These are phyloP conservation scores for Coemansia sp. DNA, from an alignment of 192 early-diverging fungal genomes.

Conservation along the genomic window DNA sequence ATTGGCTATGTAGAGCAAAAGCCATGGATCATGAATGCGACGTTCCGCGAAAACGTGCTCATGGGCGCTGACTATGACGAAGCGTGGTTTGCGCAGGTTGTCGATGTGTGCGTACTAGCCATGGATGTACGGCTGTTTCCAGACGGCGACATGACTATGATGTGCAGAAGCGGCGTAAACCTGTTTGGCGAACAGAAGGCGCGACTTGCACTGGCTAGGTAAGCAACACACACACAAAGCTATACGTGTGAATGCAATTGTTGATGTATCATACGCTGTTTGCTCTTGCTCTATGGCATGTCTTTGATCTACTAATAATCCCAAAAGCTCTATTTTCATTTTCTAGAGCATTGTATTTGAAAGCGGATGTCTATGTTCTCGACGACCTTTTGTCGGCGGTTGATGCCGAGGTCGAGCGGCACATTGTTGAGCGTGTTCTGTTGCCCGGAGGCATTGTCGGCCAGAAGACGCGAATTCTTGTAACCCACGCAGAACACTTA, in stretches of 20 bases:
- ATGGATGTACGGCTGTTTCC: slow-evolving; percentile 21
- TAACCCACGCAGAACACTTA: slow-evolving; percentile 53
- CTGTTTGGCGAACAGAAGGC: slow-evolving; percentile 62
- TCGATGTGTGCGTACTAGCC: slow-evolving; percentile 24
- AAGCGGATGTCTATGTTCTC: slow-evolving; percentile 61
- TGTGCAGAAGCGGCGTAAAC: slow-evolving; percentile 56
- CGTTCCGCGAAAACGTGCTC: slow-evolving; percentile 48
- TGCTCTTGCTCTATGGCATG: too few species aligned
- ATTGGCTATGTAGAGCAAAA: slow-evolving; percentile 45
- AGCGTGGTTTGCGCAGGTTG: slow-evolving; percentile 10
- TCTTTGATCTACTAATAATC: not conserved
- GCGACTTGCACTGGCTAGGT: slow-evolving; percentile 59
- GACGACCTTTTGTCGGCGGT: slow-evolving; percentile 71
- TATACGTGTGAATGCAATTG: not conserved
- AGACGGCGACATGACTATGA: slow-evolving; percentile 43
- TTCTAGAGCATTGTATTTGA: slow-evolving; percentile 55
- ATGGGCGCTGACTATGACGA: slow-evolving; percentile 37
- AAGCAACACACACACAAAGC: not conserved
- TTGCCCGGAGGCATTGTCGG: slow-evolving; percentile 20
- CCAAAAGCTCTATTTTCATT: not conserved
- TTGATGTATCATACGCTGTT: not conserved
- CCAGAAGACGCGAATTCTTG: slow-evolving; percentile 49
- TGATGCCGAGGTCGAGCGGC: slow-evolving; percentile 57
- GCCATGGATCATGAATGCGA: slow-evolving; percentile 37
- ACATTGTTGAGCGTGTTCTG: slow-evolving; percentile 53